phyloP scores from a whole-genome alignment of 1,284 basidiomycete species.

The Leccinum glutinopallens region DNA sequence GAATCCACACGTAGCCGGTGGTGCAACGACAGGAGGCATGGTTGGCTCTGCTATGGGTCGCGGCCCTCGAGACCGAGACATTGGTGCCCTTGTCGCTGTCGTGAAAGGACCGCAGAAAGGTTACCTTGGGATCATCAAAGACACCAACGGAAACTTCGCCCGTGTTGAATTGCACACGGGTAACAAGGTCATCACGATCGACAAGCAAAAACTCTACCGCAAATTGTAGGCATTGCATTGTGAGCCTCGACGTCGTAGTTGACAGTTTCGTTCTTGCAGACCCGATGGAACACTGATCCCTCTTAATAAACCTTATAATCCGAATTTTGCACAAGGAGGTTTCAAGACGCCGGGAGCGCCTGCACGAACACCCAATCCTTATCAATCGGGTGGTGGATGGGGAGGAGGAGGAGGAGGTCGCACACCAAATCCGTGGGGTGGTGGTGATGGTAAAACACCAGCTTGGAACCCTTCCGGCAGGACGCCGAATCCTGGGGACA shows the following conservation, averaged over 20 bases:
- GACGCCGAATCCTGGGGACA: conserved; percentile 68
- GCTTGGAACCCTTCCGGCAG: conserved; percentile 50
- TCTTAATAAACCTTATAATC: conserved; percentile 39
- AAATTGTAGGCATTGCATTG: conserved; percentile 66
- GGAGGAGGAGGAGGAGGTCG: conserved; percentile 33
- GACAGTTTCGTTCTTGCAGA: conserved; percentile 36
- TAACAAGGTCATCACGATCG: conserved; percentile 89
- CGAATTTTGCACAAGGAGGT: conserved; percentile 23
- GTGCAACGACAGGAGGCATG: conserved; percentile 70
- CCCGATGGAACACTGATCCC: conserved; percentile 57
- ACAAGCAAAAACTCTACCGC: conserved; percentile 78
- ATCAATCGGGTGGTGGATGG: conserved; percentile 38
- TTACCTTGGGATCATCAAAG: conserved; percentile 91
- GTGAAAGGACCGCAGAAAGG: conserved; percentile 92
- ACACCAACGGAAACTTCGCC: conserved; percentile 86
- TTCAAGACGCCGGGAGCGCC: conserved; percentile 39
- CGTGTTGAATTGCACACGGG: conserved; percentile 92
- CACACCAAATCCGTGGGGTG: conserved; percentile 61
- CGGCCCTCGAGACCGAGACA: conserved; percentile 79
- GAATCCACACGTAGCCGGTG: conserved; percentile 80
- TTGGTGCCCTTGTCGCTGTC: conserved; percentile 81
- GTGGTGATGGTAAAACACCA: conserved; percentile 63
- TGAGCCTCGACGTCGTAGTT: conserved; percentile 3
- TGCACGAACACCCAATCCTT: conserved; percentile 41
- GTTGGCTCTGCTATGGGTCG: conserved; percentile 77